phyloP scores from a whole-genome alignment of 2,329 filamentous ascomycete species.

The Colletotrichum melonis region DNA sequence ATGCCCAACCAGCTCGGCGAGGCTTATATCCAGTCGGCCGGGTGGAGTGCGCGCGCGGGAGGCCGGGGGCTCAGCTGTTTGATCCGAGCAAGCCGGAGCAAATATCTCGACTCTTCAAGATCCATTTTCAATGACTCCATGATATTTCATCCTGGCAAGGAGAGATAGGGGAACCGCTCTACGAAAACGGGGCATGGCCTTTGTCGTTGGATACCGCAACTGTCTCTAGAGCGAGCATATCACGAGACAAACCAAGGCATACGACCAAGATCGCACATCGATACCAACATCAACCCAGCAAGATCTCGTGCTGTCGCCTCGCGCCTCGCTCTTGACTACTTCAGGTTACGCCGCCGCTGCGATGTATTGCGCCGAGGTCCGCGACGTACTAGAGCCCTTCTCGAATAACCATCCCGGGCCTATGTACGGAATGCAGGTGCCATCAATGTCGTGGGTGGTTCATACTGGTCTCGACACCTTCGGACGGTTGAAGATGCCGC shows the following conservation, averaged over 20 bases:
- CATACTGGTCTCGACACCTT: not conserved
- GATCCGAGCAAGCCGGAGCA: constrained; percentile 5
- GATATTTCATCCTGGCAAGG: not conserved
- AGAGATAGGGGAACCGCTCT: not conserved
- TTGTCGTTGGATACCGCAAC: not conserved
- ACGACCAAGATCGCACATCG: not conserved
- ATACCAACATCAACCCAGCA: not conserved
- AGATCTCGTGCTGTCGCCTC: not conserved
- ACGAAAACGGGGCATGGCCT: not conserved
- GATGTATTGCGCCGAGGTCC: not conserved
- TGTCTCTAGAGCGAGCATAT: not conserved
- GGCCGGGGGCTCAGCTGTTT: not conserved
- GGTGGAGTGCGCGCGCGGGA: not conserved
- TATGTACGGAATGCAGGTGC: constrained; percentile 4
- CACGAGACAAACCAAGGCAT: not conserved
- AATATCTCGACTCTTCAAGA: not conserved
- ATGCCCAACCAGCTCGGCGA: not conserved
- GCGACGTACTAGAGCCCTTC: not conserved
- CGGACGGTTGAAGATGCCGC: not conserved
- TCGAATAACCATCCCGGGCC: constrained; percentile 1
- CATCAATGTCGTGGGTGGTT: constrained; percentile 7
- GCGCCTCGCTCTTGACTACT: not conserved
- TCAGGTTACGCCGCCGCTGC: constrained; percentile 1
- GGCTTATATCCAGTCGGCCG: not conserved
- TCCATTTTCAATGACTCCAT: constrained; percentile 9